Percentiles rank a stretch among this genome's conserved stretches.
Conservation (phyloP, 768 basidiomycete species). For the Exidia glandulosa region DNA sequence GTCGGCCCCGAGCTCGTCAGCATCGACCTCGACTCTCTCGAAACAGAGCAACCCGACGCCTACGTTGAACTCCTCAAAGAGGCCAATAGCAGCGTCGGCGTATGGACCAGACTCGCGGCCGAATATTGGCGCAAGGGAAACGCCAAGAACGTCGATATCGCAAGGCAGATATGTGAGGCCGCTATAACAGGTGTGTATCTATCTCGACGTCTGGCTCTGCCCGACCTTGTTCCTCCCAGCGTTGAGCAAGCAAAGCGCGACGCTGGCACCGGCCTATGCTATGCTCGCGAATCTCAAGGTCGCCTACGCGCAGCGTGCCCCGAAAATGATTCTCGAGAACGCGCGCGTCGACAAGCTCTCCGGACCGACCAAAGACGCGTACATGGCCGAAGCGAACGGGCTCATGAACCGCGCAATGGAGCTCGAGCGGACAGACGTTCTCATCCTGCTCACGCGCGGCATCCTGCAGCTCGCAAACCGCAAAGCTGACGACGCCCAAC, state of each 20-base stretch:
- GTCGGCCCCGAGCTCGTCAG: constrained; percentile 72
- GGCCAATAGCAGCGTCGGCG: constrained; percentile 57
- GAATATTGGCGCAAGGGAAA: constrained; percentile 82
- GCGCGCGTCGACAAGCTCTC: constrained; percentile 55
- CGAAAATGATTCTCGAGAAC: constrained; percentile 61
- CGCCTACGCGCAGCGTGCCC: constrained; percentile 68
- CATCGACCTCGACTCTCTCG: constrained; percentile 80
- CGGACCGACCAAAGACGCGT: constrained; percentile 56
- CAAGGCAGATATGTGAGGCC: constrained; percentile 51
- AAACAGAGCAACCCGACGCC: constrained; percentile 57
- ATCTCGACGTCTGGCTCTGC: constrained; percentile 23
- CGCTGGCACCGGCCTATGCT: constrained; percentile 61
- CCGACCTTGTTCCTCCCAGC: no score
- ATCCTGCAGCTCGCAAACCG: constrained; percentile 73
- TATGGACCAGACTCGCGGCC: constrained; percentile 75
- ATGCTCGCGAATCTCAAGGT: constrained; percentile 81
- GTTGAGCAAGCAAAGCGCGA: no score
- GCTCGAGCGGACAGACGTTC: constrained; percentile 30
- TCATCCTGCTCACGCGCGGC: constrained; percentile 25
- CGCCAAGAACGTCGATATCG: constrained; percentile 65
- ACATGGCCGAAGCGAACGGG: constrained; percentile 57
- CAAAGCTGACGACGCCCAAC: constrained; percentile 70
- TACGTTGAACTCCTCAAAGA: constrained; percentile 63
- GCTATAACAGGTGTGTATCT: constrained; percentile 28
- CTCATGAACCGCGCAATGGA: constrained; percentile 47